phyloP scores from a whole-genome alignment of 306 rosid genomes.

The Benincasa hispida region DNA sequence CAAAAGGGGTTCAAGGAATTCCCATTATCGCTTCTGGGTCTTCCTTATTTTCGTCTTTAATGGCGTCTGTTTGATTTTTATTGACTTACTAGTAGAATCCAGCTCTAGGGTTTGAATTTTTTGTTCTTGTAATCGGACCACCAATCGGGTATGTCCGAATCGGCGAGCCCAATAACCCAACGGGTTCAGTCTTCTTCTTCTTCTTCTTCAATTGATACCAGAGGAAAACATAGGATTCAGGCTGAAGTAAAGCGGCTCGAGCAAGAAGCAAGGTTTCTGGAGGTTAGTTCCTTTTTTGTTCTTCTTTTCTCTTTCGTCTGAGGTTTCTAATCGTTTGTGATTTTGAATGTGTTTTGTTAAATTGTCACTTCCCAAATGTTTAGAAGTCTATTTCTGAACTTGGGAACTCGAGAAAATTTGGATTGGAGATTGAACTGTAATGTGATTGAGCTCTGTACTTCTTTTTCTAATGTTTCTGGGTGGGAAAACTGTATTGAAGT shows the following conservation, averaged over 20 bases:
- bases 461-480: not conserved
- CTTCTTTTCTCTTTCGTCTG: not conserved
- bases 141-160: constrained; percentile 60
- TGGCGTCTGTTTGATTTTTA: constrained; percentile 11
- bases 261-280: constrained; percentile 82
- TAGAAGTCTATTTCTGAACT: not conserved
- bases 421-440: not conserved
- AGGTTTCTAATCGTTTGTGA: not conserved
- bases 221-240: constrained; percentile 88
- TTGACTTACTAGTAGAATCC: not conserved
- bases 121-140: constrained; percentile 8
- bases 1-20: constrained; percentile 31
- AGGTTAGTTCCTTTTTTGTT: constrained; percentile 28
- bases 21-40: constrained; percentile 40
- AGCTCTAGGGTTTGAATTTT: not conserved
- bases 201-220: constrained; percentile 54
- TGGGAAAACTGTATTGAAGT: not conserved
- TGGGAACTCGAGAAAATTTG: not conserved
- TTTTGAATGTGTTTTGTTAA: not conserved
- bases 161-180: constrained; percentile 39
- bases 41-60: constrained; percentile 16
- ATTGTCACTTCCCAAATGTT: not conserved
- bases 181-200: constrained; percentile 63
- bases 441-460: not conserved
- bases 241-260: constrained; percentile 87